A percentile compares a stretch with the other conserved stretches of the same genome.
These are phyloP conservation scores for Hericium coralloides DNA, from an alignment of 768 basidiomycete genomes.

Conservation along the genomic window DNA sequence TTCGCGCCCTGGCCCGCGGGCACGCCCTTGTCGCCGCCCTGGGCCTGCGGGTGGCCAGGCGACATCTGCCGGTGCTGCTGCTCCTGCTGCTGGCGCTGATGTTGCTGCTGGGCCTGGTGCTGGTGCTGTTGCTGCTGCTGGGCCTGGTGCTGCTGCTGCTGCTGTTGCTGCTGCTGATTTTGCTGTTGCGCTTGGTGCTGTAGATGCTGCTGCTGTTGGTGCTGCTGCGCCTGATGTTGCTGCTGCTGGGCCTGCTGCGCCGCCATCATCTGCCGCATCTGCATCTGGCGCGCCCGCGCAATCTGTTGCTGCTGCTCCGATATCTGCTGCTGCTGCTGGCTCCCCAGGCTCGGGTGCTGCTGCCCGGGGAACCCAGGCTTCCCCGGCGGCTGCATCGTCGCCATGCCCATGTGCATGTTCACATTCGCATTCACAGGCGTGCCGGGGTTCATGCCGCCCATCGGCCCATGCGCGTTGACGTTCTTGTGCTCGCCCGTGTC, in stretches of 20 bases:
- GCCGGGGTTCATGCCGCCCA: too few species aligned
- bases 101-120: slow-evolving; percentile 25
- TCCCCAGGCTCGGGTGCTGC: neutral
- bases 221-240: slow-evolving; percentile 6
- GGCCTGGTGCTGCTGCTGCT: slow-evolving; percentile 16
- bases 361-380: neutral
- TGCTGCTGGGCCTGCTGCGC: slow-evolving; percentile 10
- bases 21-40: neutral
- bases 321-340: slow-evolving; percentile 8
- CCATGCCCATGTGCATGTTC: neutral
- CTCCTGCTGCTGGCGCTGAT: slow-evolving; percentile 19
- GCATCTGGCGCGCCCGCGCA: slow-evolving; percentile 5
- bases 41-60: neutral
- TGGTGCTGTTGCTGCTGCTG: slow-evolving; percentile 29
- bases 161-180: neutral
- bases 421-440: too few species aligned
- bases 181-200: slow-evolving; percentile 5
- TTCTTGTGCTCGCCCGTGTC: slow-evolving; percentile 58
- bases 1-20: neutral
- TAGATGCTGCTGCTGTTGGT: slow-evolving; percentile 9
- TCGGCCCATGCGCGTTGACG: neutral
- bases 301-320: slow-evolving; percentile 2
- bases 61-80: slow-evolving; percentile 20
- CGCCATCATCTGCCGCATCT: slow-evolving; percentile 6
- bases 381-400: neutral